These are phyloP conservation scores for Kalmusia sp. DNA, from an alignment of 2,329 filamentous ascomycete genomes.

Conservation along the genomic window DNA sequence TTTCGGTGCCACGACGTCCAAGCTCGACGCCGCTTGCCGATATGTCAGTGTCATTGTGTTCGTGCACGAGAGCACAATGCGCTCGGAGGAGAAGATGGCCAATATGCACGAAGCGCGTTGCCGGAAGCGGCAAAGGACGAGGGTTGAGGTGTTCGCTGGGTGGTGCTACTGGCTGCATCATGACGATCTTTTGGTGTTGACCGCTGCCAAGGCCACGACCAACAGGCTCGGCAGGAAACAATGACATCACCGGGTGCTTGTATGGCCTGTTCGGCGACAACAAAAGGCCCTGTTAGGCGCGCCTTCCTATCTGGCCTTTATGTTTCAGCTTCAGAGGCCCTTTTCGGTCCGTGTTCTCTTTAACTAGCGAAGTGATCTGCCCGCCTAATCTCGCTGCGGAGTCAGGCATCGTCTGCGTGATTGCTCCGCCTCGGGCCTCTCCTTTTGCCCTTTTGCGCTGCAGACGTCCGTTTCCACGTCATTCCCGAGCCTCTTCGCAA, in stretches of 20 bases:
- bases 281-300: background rate
- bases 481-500: constrained; percentile 3
- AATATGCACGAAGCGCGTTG: background rate
- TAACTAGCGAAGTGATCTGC: constrained; percentile 3
- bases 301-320: constrained; percentile 2
- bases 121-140: background rate
- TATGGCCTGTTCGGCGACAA: background rate
- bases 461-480: constrained; percentile 3
- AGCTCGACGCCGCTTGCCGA: background rate
- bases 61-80: background rate
- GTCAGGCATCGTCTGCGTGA: background rate
- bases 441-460: constrained; percentile 4
- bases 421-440: constrained; percentile 1
- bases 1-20: background rate
- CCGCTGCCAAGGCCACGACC: constrained; percentile 2
- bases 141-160: background rate
- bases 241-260: constrained; percentile 2
- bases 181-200: constrained; percentile 7
- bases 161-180: background rate
- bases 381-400: constrained; percentile 1
- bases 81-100: background rate
- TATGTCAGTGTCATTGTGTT: background rate
- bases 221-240: background rate
- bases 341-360: background rate
- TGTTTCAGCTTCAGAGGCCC: background rate